Base-by-base conservation (phyloP, 805 yeast genomes). In the Suhomyces emberorum region DNA sequence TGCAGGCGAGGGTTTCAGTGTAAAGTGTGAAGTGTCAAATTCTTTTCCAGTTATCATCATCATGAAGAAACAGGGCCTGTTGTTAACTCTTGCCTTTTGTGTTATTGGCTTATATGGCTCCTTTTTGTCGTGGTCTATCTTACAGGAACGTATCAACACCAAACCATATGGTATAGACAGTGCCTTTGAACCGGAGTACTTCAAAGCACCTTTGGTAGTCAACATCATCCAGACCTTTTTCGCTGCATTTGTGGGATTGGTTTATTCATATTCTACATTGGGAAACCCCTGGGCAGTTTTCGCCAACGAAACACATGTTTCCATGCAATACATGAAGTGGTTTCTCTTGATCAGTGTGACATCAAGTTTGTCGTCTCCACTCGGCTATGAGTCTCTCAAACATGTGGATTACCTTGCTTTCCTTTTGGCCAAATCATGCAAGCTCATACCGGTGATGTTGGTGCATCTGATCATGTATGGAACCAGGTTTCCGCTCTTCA, bases 381-480 rank as follows among this genome's bases (percentile, higher is more conserved):
- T 93, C 30, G 93, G 95, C 1, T 80, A 87, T 42, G 74, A 80
- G 28, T 78, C 95, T 14, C 63, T 91, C 41, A 70, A 75, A 33
- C 87, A 91, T 56, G 91, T 93, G 21, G 96, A 87, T 54, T 93
- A 85, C 54, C 65, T 93, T 52, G 83, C 95, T 0, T 83, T 77
- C 49, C 73, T 91, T 44, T 71, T 93, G 42, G 95, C 96, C 14
- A 93, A 93, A 55, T 83, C 95, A 37, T 91, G 98, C 57, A 93
- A 93, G 52, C 71, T 93, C 58, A 77, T 93, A 15, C 99, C 99
- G 0, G 95, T 91, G n/a, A 80, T 93, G 83, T 55, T 85, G 22
- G 84, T 93, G 3, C 96, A 88, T 52, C 63, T 81, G 39, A 47
- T 79, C 11, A 49, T 86, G 9, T 91, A 88, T 61, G 70, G 83